A percentile compares a stretch with the other conserved stretches of the same genome.
Evolutionary conservation across 768 basidiomycete species (phyloP).

Genomic region (Lentinula detonsa): DNA sequence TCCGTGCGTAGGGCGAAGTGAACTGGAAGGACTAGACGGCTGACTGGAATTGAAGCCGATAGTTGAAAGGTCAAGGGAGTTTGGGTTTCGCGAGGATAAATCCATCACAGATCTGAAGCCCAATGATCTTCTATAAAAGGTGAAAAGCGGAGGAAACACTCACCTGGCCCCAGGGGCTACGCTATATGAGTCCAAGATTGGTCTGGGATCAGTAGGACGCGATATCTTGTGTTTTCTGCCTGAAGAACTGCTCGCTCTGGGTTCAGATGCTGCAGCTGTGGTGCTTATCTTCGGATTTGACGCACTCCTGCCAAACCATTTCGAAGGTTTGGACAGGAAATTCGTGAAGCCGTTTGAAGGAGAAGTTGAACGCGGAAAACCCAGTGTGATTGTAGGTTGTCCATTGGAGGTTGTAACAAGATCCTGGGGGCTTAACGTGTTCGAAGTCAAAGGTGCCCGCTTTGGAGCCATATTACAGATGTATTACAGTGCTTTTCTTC

Average conservation of each 20-base stretch:
- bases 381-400: constrained; percentile 28
- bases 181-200: constrained; percentile 56
- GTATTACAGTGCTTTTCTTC: neutral
- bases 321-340: constrained; percentile 60
- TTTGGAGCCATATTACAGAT: constrained; percentile 39
- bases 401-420: constrained; percentile 11
- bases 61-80: constrained; percentile 37
- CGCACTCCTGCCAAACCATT: constrained; percentile 65
- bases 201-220: constrained; percentile 76
- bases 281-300: constrained; percentile 41
- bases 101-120: constrained; percentile 58
- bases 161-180: constrained; percentile 47
- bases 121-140: constrained; percentile 16
- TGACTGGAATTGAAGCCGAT: constrained; percentile 26
- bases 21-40: constrained; percentile 29
- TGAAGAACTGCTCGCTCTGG: constrained; percentile 37
- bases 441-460: constrained; percentile 34
- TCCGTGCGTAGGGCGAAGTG: constrained; percentile 22
- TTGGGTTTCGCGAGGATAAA: constrained; percentile 34
- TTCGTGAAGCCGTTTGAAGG: constrained; percentile 52
- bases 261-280: constrained; percentile 29
- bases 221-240: constrained; percentile 75
- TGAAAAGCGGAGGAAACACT: constrained; percentile 18
- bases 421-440: constrained; percentile 34
- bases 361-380: constrained; percentile 52